Base-by-base conservation (phyloP, 306 rosid species). In the Gastrolobium bilobum region DNA sequence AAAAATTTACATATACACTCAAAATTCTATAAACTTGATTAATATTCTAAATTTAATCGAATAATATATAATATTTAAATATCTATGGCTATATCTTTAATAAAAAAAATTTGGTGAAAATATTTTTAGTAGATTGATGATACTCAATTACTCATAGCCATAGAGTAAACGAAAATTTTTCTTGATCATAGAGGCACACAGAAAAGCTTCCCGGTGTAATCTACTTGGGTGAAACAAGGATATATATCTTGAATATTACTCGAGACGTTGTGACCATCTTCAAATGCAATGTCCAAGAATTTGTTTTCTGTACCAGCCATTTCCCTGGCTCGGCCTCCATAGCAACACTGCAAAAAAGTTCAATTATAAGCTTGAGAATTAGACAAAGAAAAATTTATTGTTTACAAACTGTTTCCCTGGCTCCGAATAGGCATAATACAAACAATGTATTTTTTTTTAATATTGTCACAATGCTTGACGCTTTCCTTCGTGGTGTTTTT, bases 171-270 rank as follows among this genome's bases (percentile, higher is more conserved):
- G 26, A 20, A 20, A 20, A 0, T 20, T 20, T 20, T 20, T 20
- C 26, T 20, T 20, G 0, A 20, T 20, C 26, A 20, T 20, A 20
- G 0, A 20, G 97, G 66, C 98, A 94, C 10, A 94, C 89, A 8
- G 90, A 76, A 10, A 88, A 81, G 39, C 65, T 79, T 79, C 97
- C 98, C 0, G 96, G 96, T n/a, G 73, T 73, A 50, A 78, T 72
- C 63, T 34, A 2, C 40, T 30, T 58, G 29, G 9, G 33, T 64
- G 6, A 38, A 35, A 39, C 48, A 11, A 61, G 68, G 6, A 15
- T 64, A 62, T 64, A 62, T 37, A 35, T 37, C 71, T 65, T 42
- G 35, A 29, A 65, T 42, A 15, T 40, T 64, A 9, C 33, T 7
- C 15, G 37, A 65, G 52, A 44, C 31, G 3, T 65, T 42, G 53